A percentile compares a stretch with the other conserved stretches of the same genome.
Evolutionary conservation across 2,329 filamentous ascomycete species (phyloP).

Genomic region (Penicillium digitatum): DNA sequence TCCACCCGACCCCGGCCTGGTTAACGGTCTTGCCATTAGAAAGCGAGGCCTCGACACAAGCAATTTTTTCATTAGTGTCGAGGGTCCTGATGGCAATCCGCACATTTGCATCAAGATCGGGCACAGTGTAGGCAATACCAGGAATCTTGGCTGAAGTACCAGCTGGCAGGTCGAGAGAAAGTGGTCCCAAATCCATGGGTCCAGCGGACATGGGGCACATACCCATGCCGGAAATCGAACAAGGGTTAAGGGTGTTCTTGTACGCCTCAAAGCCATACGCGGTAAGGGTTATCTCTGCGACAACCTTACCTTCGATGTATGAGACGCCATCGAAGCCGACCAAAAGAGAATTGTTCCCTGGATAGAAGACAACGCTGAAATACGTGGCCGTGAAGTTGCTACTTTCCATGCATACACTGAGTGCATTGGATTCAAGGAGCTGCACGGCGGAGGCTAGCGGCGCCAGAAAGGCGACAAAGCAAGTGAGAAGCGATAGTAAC

Average conservation of each 20-base stretch:
- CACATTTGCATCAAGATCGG: conserved; percentile 84
- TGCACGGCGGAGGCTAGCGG: conserved; percentile 57
- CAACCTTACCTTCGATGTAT: conserved; percentile 75
- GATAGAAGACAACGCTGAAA: conserved; percentile 70
- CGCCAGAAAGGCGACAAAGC: conserved; percentile 41
- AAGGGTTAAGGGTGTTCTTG: conserved; percentile 68
- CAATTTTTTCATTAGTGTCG: conserved; percentile 60
- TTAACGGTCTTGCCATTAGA: conserved; percentile 93
- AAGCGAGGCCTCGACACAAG: conserved; percentile 81
- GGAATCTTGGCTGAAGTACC: conserved; percentile 65
- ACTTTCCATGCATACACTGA: conserved; percentile 79
- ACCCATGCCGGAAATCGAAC: conserved; percentile 63
- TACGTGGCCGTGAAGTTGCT: conserved; percentile 82
- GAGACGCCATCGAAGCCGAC: conserved; percentile 79
- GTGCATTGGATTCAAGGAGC: conserved; percentile 74
- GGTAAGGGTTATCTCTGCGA: conserved; percentile 69
- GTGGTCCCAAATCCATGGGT: conserved; percentile 66
- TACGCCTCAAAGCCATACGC: conserved; percentile 79
- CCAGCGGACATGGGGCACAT: conserved; percentile 90
- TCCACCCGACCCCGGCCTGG: conserved; percentile 82
- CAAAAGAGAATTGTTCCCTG: conserved; percentile 64
- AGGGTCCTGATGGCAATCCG: conserved; percentile 75
- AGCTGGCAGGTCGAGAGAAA: conserved; percentile 60
- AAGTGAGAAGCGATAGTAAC: conserved; percentile 32
- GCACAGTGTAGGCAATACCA: conserved; percentile 79